Evolutionary conservation across 495 filamentous ascomycete genomes (phyloP).

Genomic region (Paragyromitra xinjiangensis): DNA sequence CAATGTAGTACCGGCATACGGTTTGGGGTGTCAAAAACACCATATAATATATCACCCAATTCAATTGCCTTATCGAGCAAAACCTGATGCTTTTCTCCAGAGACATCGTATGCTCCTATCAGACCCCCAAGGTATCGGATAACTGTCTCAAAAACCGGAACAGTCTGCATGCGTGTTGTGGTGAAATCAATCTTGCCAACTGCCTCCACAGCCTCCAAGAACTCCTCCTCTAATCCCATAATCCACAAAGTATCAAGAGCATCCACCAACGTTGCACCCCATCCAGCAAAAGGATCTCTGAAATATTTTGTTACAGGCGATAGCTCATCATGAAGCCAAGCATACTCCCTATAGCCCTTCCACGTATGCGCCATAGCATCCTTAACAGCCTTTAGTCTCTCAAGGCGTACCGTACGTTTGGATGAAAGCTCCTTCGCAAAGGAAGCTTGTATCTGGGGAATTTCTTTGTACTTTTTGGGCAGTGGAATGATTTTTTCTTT

Average conservation of each 20-base stretch:
- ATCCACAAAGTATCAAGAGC: slow-evolving; percentile 95
- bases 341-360: slow-evolving; percentile 76
- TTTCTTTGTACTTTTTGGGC: slow-evolving; percentile 74
- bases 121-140: slow-evolving; percentile 89
- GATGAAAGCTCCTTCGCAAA: slow-evolving; percentile 71
- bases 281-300: slow-evolving; percentile 85
- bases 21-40: slow-evolving; percentile 95
- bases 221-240: slow-evolving; percentile 89
- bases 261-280: slow-evolving; percentile 95
- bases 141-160: slow-evolving; percentile 87
- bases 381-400: slow-evolving; percentile 73
- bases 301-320: slow-evolving; percentile 69
- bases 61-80: slow-evolving; percentile 88
- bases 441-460: slow-evolving; percentile 78
- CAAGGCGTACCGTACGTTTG: slow-evolving; percentile 69
- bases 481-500: slow-evolving; percentile 74
- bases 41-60: slow-evolving; percentile 86
- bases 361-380: slow-evolving; percentile 75
- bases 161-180: slow-evolving; percentile 65
- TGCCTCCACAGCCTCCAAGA: slow-evolving; percentile 80
- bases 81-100: slow-evolving; percentile 67
- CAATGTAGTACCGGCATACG: slow-evolving; percentile 92
- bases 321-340: slow-evolving; percentile 83
- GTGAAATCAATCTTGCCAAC: slow-evolving; percentile 90
- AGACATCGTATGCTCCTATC: slow-evolving; percentile 83